Evolutionary conservation across 2,329 filamentous ascomycete genomes (phyloP), one percentile per base, ranked within the genome.

Genomic region (Verticillium longisporum): DNA sequence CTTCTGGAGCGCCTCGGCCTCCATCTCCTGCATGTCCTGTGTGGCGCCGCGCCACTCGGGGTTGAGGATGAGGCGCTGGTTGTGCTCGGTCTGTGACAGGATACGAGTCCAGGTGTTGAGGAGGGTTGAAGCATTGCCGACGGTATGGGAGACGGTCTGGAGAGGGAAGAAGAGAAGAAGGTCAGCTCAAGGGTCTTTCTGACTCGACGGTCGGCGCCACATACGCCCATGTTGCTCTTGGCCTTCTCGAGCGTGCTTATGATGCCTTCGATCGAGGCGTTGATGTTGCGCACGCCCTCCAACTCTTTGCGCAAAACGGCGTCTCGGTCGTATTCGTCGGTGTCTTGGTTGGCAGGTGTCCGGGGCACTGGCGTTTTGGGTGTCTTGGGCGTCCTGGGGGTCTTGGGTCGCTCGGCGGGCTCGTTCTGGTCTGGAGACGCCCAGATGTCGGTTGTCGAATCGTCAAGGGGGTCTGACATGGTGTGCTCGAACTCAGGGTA

Each of bases 91-190:
- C 75, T 99, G 95, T 6, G 92, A 95, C 13, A 99, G 84, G 66
- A 99, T 97, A 59, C 92, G 88, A 9, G 92, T 96, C 94, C 94
- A 99, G 15, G 93, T 96, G 69, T 96, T 92, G 36, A 99, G 86
- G 14, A 99, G 84, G 1, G 90, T 90, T 14, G 93, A 96, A 3
- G 95, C 92, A 60, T 93, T 94, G 66, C 84, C 84, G 53, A 98
- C 92, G 3, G 95, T 97, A 64, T 84, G 84, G 60, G 89, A 89
- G 38, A 98, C 93, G 31, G 89, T 96, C 90, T 91, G 58, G 5
- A 62, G 9, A 31, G 26, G 26, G 26, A 5, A 4, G 26, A 31
- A 31, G 26, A 31, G 26, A 31, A 31, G 18, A 56, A 56, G 21
- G 60, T 67, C 33, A 61, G 68, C 14, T 14, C 26, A n/a, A 13